phyloP scores from a whole-genome alignment of 2,329 filamentous ascomycete species.

The Cladophialophora exuberans region DNA sequence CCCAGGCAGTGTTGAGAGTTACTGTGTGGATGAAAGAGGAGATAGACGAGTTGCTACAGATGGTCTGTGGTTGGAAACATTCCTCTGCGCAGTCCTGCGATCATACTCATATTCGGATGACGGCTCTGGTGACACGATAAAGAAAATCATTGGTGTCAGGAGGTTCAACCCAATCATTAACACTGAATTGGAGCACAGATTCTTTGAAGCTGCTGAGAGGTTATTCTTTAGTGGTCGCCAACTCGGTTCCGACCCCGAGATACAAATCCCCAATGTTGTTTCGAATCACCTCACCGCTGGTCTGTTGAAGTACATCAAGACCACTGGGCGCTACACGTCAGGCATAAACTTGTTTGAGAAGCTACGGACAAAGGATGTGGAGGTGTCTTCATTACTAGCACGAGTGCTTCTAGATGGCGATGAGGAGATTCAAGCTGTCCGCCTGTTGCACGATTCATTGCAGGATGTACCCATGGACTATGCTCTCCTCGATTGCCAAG shows the following conservation, averaged over 20 bases:
- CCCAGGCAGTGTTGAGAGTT: constrained; percentile 93
- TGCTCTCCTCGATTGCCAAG: constrained; percentile 91
- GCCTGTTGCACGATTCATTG: constrained; percentile 82
- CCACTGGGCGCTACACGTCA: constrained; percentile 89
- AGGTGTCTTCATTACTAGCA: constrained; percentile 89
- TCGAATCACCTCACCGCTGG: constrained; percentile 96
- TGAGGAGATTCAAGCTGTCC: constrained; percentile 94
- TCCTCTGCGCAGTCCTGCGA: constrained; percentile 89
- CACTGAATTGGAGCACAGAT: constrained; percentile 97
- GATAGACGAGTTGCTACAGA: constrained; percentile 93
- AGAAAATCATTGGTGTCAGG: constrained; percentile 95
- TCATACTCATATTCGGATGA: constrained; percentile 97
- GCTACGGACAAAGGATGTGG: constrained; percentile 83
- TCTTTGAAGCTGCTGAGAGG: constrained; percentile 89
- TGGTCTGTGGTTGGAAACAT: constrained; percentile 95
- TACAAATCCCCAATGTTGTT: constrained; percentile 95
- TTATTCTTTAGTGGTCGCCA: constrained; percentile 96
- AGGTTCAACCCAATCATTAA: constrained; percentile 97
- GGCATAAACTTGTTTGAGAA: constrained; percentile 99
- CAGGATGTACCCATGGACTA: constrained; percentile 97
- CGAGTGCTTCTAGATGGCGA: constrained; percentile 92
- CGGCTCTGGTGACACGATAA: constrained; percentile 89
- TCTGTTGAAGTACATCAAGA: constrained; percentile 90
- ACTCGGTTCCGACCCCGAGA: constrained; percentile 92
- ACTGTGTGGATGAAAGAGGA: constrained; percentile 94